Percentiles rank a stretch among this genome's conserved stretches.
phyloP scores from a whole-genome alignment of 768 basidiomycete genomes.

The Filobasidium floriforme region DNA sequence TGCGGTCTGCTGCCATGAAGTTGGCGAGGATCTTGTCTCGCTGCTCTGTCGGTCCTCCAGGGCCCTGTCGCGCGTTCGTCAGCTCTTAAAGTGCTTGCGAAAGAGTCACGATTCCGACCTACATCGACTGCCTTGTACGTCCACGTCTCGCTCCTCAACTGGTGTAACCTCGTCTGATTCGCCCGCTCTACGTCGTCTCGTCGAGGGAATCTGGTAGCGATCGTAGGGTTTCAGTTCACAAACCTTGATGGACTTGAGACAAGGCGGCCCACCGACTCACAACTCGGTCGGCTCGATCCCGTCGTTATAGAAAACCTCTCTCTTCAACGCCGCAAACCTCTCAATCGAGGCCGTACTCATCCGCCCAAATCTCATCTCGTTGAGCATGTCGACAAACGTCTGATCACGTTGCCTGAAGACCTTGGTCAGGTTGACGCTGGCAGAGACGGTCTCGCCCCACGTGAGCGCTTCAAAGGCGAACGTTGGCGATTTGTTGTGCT shows the following conservation, averaged over 20 bases:
- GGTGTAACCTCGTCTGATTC: slow-evolving; percentile 62
- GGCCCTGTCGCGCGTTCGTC: slow-evolving; percentile 51
- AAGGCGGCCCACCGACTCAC: too few species aligned
- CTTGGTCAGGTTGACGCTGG: slow-evolving; percentile 85
- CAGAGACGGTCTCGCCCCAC: slow-evolving; percentile 67
- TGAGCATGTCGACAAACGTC: slow-evolving; percentile 89
- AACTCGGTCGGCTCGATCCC: slow-evolving; percentile 84
- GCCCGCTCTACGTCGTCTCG: slow-evolving; percentile 85
- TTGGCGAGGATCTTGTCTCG: slow-evolving; percentile 74
- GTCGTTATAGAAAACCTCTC: slow-evolving; percentile 67
- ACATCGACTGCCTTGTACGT: slow-evolving; percentile 45
- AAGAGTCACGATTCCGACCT: not conserved
- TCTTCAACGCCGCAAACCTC: slow-evolving; percentile 63
- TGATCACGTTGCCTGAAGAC: slow-evolving; percentile 92
- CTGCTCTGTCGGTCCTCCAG: slow-evolving; percentile 54
- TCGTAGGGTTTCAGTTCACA: not conserved
- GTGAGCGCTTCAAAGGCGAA: slow-evolving; percentile 84
- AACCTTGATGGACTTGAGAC: too few species aligned
- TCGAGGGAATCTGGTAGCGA: slow-evolving; percentile 64
- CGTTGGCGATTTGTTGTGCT: slow-evolving; percentile 55
- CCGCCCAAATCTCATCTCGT: slow-evolving; percentile 91
- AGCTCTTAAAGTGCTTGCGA: slow-evolving; percentile 44
- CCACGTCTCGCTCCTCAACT: slow-evolving; percentile 53
- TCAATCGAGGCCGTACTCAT: slow-evolving; percentile 59
- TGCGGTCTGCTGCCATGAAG: slow-evolving; percentile 72